Evolutionary conservation across 1,284 basidiomycete species (phyloP), one percentile per base, ranked within the genome.

Genomic region (Puccinia polysora): DNA sequence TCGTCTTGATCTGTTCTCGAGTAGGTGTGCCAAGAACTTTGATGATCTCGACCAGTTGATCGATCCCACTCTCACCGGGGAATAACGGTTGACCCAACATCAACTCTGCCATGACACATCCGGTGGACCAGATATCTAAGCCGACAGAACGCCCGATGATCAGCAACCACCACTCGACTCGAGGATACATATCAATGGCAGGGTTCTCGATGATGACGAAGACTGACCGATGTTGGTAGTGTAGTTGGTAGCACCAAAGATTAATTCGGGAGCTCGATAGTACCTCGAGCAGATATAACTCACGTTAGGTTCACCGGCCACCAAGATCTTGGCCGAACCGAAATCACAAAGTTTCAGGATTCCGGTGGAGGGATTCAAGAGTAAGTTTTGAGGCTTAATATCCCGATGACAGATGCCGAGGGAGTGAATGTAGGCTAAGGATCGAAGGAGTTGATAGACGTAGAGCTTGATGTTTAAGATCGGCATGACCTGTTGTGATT

Each of bases 281-380:
- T 99, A 99, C 80, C 95, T 86, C 77, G 95, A 99, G 84, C 95
- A 99, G 80, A 99, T 99, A 83, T 99, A 99, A 82, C 89, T 92
- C 81, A 99, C 95, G 81, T 99, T 99, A 74, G 95, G 96, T 81
- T 99, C 95, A 73, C 94, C 94, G 14, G 92, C 88, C 53, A 98
- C 89, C 73, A 99, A 85, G 77, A 99, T 98, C 85, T 99, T 99
- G 74, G 95, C 95, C 23, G 91, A 95, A 67, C 95, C 95, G 82
- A 99, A 99, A 82, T 99, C 95, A 82, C 96, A 98, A 47, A 99
- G 85, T 83, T 98, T 99, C 78, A 99, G 86, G 25, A 98, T 86
- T 65, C 96, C 95, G 0, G 95, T 95, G 32, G 90, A 87, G 20
- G 95, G 95, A 82, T 99, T 97, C 77, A 98, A 86, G 43, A 98